Evolutionary conservation across 208 protist genomes (phyloP).

Genomic region (Crithidia mellificae): DNA sequence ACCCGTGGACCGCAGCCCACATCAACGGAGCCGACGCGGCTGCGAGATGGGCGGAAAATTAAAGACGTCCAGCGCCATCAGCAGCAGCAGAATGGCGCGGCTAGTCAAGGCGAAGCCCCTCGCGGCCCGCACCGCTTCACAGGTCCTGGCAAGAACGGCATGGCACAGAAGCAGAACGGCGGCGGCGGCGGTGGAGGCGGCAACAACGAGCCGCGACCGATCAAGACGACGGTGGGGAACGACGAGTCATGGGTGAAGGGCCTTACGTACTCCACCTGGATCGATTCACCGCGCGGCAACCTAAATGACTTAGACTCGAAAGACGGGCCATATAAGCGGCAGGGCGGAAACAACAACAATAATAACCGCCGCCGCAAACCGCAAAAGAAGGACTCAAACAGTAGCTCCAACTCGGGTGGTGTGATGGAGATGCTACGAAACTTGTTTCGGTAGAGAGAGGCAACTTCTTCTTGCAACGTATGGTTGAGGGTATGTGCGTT

Average conservation of each 20-base stretch:
- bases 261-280: conserved; percentile 38
- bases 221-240: conserved; percentile 49
- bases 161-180: background rate
- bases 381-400: conserved; percentile 5
- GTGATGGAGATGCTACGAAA: conserved; percentile 29
- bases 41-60: conserved; percentile 34
- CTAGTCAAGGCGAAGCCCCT: background rate
- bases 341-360: conserved; percentile 2
- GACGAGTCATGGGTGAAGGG: conserved; percentile 46
- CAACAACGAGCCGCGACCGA: conserved; percentile 15
- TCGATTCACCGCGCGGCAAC: conserved; percentile 38
- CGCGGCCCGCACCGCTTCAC: conserved; percentile 3
- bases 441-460: conserved; percentile 17
- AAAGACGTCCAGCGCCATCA: conserved; percentile 13
- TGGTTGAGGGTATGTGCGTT: too few relatives aligned
- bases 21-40: conserved; percentile 32
- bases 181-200: background rate
- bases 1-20: conserved; percentile 54
- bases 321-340: conserved; percentile 36
- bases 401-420: conserved; percentile 22
- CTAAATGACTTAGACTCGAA: conserved; percentile 14
- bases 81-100: conserved; percentile 7
- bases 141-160: conserved; percentile 16
- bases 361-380: conserved; percentile 7
- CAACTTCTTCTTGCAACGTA: conserved; percentile 1